phyloP scores from a whole-genome alignment of 1,284 basidiomycete genomes.

The Schizophyllum amplum region DNA sequence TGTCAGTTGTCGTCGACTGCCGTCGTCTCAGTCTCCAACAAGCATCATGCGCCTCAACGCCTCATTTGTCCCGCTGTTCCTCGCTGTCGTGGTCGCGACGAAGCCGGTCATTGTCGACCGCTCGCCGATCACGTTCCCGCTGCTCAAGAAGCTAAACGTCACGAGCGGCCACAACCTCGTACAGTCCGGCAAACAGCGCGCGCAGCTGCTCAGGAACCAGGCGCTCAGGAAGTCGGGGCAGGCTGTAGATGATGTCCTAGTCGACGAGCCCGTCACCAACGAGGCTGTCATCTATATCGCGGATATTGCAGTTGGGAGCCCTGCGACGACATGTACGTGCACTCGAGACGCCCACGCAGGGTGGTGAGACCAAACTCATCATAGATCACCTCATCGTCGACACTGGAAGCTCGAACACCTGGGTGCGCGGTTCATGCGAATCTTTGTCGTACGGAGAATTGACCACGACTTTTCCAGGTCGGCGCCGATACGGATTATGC shows the following conservation, averaged over 20 bases:
- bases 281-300: neutral
- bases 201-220: neutral
- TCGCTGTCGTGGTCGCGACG: neutral
- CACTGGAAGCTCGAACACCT: constrained; percentile 25
- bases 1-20: neutral
- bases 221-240: neutral
- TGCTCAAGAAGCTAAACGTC: neutral
- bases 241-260: neutral
- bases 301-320: neutral
- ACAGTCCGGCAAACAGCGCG: neutral
- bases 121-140: neutral
- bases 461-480: constrained; percentile 25
- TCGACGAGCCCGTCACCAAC: neutral
- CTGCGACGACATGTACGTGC: neutral
- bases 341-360: neutral
- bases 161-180: neutral
- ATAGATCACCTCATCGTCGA: constrained; percentile 30
- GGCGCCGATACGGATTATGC: constrained; percentile 39
- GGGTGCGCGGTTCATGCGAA: neutral
- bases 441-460: constrained; percentile 13
- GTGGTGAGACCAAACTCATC: constrained; percentile 3
- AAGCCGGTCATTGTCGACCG: neutral
- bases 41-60: neutral
- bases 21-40: neutral
- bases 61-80: neutral